Percentiles rank a stretch among this genome's conserved stretches.
These are phyloP conservation scores for Penicillium sp. DNA, from an alignment of 2,329 filamentous ascomycete species.

Conservation along the genomic window DNA sequence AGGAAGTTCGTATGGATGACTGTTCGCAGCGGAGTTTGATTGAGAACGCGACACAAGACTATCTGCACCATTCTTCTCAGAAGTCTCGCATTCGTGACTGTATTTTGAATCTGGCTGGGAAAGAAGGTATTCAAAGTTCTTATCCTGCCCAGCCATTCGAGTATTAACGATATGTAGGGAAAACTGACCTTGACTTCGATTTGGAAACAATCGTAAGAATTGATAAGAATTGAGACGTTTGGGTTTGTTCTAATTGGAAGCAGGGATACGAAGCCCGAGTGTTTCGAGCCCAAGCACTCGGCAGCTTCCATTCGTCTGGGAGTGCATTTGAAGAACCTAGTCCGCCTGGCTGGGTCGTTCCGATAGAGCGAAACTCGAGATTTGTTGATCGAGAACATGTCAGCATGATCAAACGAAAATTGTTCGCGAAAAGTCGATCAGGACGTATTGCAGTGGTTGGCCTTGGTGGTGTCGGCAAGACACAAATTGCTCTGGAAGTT, in stretches of 20 bases:
- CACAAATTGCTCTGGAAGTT: slow-evolving; percentile 31
- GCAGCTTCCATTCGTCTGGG: not conserved
- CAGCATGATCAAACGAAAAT: slow-evolving; percentile 5
- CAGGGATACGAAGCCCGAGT: not conserved
- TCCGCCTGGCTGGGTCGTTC: not conserved
- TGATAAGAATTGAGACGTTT: too few relatives aligned
- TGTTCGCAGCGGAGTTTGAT: slow-evolving; percentile 20
- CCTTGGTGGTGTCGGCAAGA: slow-evolving; percentile 28
- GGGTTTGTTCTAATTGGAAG: not conserved
- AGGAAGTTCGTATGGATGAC: slow-evolving; percentile 37
- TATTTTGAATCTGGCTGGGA: not conserved
- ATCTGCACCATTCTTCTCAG: slow-evolving; percentile 8
- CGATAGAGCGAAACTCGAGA: slow-evolving; percentile 1
- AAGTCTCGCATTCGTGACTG: slow-evolving; percentile 9
- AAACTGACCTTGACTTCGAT: slow-evolving; percentile 6
- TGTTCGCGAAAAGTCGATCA: slow-evolving; percentile 1
- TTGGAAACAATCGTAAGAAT: too few relatives aligned
- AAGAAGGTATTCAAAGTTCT: slow-evolving; percentile 1
- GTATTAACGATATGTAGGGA: not conserved
- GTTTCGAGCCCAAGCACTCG: not conserved
- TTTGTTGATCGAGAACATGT: slow-evolving; percentile 16
- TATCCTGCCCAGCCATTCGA: not conserved
- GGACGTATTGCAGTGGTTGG: slow-evolving; percentile 15
- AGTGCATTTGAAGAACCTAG: not conserved
- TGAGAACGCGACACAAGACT: slow-evolving; percentile 13